Percentiles rank a stretch among this genome's conserved stretches.
phyloP scores from a whole-genome alignment of 768 basidiomycete species.

The Lentinus tigrinus region DNA sequence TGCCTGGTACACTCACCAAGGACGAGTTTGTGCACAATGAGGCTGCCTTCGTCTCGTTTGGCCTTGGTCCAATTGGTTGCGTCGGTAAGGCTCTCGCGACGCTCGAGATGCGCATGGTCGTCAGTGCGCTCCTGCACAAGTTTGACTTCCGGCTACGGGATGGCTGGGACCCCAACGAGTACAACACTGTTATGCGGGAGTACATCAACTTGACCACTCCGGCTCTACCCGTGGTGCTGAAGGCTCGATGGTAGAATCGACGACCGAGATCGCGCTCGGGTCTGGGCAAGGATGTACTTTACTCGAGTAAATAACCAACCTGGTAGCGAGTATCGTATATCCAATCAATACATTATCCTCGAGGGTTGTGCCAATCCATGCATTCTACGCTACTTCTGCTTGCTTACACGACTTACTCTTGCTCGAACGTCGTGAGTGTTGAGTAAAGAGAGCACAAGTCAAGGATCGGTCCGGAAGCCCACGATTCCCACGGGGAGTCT shows the following conservation, averaged over 20 bases:
- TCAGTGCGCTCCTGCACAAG: constrained; percentile 31
- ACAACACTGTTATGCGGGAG: constrained; percentile 28
- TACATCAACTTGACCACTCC: constrained; percentile 27
- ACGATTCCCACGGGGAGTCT: no score
- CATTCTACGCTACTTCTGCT: no score
- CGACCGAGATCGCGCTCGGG: no score
- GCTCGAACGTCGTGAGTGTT: no score
- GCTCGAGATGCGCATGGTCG: constrained; percentile 31
- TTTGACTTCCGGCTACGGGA: constrained; percentile 32
- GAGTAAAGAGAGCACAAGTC: no score
- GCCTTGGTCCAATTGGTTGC: constrained; percentile 49
- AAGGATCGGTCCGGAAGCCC: no score
- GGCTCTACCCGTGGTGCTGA: constrained; percentile 17
- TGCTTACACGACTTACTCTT: no score
- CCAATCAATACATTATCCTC: no score
- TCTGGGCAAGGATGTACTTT: no score
- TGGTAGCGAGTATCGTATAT: no score
- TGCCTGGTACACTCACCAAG: neutral
- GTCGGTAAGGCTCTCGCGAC: constrained; percentile 44
- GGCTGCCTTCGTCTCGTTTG: constrained; percentile 40
- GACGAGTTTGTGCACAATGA: constrained; percentile 21
- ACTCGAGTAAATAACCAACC: no score
- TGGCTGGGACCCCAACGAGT: constrained; percentile 26
- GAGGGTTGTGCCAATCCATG: no score
- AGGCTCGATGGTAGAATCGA: neutral